Evolutionary conservation across 441 rosid species (phyloP).

Genomic region (Adansonia rubrostipa): DNA sequence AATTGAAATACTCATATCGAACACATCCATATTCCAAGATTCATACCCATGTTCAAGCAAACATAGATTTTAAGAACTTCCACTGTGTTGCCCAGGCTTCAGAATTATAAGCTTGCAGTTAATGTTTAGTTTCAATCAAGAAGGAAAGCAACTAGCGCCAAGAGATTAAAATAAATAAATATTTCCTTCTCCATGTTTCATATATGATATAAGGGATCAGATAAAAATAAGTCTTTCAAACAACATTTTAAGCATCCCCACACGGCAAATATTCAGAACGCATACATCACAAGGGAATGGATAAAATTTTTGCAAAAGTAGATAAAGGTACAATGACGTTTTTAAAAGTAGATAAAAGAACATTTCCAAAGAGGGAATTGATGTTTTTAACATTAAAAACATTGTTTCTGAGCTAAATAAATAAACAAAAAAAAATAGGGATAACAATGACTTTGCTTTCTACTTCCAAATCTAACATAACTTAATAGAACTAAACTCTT

Average conservation of each 20-base stretch:
- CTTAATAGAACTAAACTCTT: background rate
- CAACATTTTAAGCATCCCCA: background rate
- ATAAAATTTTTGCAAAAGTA: constrained; percentile 5
- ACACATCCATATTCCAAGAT: background rate
- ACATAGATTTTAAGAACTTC: background rate
- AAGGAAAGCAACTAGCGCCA: background rate
- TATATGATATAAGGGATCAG: too few species aligned
- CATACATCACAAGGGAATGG: background rate
- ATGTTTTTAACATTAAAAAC: constrained; percentile 27
- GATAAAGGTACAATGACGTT: too few species aligned
- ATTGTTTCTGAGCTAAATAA: constrained; percentile 24
- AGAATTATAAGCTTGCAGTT: background rate
- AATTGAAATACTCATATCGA: too few species aligned
- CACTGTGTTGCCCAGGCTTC: background rate
- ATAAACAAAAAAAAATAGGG: too few species aligned
- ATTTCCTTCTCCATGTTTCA: too few species aligned
- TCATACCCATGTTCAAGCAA: background rate
- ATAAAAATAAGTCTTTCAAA: background rate
- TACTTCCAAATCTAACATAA: background rate
- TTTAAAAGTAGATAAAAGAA: too few species aligned
- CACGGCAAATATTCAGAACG: background rate
- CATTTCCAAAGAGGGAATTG: background rate
- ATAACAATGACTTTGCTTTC: too few species aligned
- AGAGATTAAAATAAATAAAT: too few species aligned
- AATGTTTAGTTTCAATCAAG: background rate